These are phyloP conservation scores for Stachybotrys chartarum DNA, from an alignment of 2,329 filamentous ascomycete species.

Conservation along the genomic window DNA sequence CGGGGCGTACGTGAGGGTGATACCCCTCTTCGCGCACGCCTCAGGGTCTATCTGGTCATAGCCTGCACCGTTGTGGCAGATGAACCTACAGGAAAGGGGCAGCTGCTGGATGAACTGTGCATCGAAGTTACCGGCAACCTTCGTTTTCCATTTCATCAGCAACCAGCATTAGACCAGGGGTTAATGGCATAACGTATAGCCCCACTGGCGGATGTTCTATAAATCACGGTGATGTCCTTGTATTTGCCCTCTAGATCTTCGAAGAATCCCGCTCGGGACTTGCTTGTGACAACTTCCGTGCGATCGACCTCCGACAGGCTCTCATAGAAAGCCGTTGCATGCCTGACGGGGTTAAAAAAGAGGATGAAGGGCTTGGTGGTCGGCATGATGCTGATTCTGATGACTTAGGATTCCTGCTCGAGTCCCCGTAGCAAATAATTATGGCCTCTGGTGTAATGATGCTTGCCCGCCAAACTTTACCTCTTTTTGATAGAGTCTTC, in stretches of 20 bases:
- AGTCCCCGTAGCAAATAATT: too few relatives aligned
- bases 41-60: constrained; percentile 65
- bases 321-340: constrained; percentile 8
- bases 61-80: constrained; percentile 39
- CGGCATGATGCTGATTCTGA: too few relatives aligned
- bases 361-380: constrained; percentile 10
- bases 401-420: too few relatives aligned
- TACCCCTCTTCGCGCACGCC: constrained; percentile 43
- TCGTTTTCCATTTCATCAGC: neutral
- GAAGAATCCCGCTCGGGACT: constrained; percentile 9
- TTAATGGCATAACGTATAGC: constrained; percentile 1
- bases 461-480: too few relatives aligned
- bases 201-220: constrained; percentile 16
- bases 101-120: constrained; percentile 8
- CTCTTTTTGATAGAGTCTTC: too few relatives aligned
- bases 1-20: constrained; percentile 62
- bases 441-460: too few relatives aligned
- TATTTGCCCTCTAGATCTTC: constrained; percentile 11
- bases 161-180: neutral
- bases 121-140: constrained; percentile 11
- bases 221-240: constrained; percentile 9
- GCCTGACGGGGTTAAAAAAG: constrained; percentile 13
- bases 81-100: constrained; percentile 31
- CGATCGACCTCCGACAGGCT: constrained; percentile 5
- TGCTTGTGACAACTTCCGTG: constrained; percentile 13